These are phyloP conservation scores for Papiliotrema flavescens DNA, from an alignment of 1,284 basidiomycete species.

Conservation along the genomic window DNA sequence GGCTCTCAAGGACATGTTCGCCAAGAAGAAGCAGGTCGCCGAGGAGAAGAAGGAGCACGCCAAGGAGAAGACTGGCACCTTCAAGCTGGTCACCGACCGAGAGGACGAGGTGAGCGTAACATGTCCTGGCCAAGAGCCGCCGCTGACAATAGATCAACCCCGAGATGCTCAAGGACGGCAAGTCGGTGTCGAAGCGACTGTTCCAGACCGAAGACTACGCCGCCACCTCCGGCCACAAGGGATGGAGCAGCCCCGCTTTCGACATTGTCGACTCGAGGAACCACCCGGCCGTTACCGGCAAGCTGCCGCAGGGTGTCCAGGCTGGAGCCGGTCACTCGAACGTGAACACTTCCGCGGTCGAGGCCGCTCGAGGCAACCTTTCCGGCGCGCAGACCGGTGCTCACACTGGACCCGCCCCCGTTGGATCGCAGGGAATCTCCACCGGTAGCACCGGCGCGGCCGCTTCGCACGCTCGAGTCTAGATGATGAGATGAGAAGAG, in stretches of 20 bases:
- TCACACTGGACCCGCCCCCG: no score
- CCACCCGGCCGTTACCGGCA: constrained; percentile 42
- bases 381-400: no score
- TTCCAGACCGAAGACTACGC: constrained; percentile 40
- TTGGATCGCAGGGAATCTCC: no score
- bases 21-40: constrained; percentile 49
- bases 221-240: constrained; percentile 23
- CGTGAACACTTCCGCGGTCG: constrained; percentile 2
- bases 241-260: constrained; percentile 46
- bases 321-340: constrained; percentile 18
- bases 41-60: constrained; percentile 42
- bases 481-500: no score
- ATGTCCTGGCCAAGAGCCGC: no score
- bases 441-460: no score
- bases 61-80: constrained; percentile 39
- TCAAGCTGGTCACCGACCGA: constrained; percentile 38
- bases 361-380: constrained; percentile 5
- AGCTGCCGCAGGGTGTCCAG: constrained; percentile 25
- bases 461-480: no score
- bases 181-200: constrained; percentile 29
- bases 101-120: constrained; percentile 18
- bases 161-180: constrained; percentile 26
- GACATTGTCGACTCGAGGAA: constrained; percentile 23
- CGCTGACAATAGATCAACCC: constrained; percentile 25
- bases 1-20: constrained; percentile 64